These are phyloP conservation scores for Pestalotiopsis sp. DNA, from an alignment of 2,329 filamentous ascomycete genomes.

Conservation along the genomic window DNA sequence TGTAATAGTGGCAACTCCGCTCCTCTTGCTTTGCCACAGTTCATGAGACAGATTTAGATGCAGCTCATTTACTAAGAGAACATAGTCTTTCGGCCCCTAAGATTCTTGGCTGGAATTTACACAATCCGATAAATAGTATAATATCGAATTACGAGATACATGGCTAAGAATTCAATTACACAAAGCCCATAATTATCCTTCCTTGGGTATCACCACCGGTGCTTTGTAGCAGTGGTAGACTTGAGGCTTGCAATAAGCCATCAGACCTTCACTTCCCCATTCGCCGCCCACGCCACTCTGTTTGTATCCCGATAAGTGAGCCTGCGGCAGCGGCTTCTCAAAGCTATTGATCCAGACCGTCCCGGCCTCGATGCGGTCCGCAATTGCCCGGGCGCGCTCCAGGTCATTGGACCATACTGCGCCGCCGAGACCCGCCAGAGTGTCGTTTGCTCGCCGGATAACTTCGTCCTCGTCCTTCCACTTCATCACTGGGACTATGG, in stretches of 20 bases:
- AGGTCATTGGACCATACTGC: constrained; percentile 55
- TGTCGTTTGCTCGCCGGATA: constrained; percentile 48
- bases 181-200: background rate
- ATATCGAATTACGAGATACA: no score
- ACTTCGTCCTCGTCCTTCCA: constrained; percentile 47
- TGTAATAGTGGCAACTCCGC: no score
- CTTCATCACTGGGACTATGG: constrained; percentile 44
- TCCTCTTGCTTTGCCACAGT: no score
- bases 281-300: constrained; percentile 2
- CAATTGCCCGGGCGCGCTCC: constrained; percentile 47
- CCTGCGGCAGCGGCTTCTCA: background rate
- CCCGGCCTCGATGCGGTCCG: constrained; percentile 18
- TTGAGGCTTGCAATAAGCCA: background rate
- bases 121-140: no score
- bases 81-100: no score
- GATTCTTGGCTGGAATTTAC: no score
- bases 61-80: no score
- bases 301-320: background rate
- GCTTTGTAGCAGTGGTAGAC: constrained; percentile 6
- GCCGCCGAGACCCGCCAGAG: constrained; percentile 52
- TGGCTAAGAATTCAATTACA: no score
- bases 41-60: no score
- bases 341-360: constrained; percentile 6
- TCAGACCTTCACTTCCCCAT: constrained; percentile 5
- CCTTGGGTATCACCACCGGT: background rate